Conservation (phyloP, 176 grass and related monocot species). For the Phragmites australis region DNA sequence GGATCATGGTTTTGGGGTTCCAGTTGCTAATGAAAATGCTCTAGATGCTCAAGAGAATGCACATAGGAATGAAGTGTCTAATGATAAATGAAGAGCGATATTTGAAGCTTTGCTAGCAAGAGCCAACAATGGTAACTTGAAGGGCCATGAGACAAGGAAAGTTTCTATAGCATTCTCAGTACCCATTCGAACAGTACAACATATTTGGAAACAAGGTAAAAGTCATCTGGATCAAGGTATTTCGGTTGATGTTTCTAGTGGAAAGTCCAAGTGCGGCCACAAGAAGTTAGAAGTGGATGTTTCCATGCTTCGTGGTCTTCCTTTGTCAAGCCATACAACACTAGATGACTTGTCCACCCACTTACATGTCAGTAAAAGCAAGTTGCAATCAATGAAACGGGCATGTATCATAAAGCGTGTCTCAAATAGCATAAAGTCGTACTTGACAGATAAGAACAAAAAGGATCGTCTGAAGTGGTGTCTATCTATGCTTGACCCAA, state of each 20-base stretch:
- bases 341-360: background rate
- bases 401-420: background rate
- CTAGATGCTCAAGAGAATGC: background rate
- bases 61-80: background rate
- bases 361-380: background rate
- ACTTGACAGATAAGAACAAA: background rate
- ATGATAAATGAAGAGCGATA: background rate
- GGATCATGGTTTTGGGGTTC: no score
- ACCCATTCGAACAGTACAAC: background rate
- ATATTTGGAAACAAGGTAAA: background rate
- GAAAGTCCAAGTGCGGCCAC: background rate
- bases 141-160: background rate
- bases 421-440: background rate
- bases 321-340: background rate
- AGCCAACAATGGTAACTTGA: background rate
- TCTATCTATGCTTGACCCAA: background rate
- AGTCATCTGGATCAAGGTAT: background rate
- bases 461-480: background rate
- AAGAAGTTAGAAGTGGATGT: background rate
- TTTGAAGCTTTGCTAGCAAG: background rate
- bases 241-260: background rate
- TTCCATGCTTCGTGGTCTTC: background rate
- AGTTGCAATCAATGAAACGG: background rate
- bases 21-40: no score
- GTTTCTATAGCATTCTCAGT: background rate